Evolutionary conservation across 495 filamentous ascomycete genomes (phyloP), one percentile per base, ranked within the genome.

Genomic region (Tetracladium setigerum): DNA sequence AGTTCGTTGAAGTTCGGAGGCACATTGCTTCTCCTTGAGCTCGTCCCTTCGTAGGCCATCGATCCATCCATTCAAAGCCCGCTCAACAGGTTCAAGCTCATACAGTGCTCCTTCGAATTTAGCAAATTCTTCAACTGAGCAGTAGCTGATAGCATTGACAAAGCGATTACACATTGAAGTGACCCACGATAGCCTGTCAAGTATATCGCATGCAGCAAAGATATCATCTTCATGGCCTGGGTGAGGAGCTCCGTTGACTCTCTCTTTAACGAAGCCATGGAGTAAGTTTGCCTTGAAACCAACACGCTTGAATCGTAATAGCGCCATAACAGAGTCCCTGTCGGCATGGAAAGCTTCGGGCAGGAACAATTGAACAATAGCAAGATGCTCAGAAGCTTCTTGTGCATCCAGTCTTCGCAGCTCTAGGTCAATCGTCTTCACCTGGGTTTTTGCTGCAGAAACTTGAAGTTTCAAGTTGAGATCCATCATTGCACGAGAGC

Each of bases 401-500:
- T 91, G 85, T 2, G 89, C 87, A 52, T 95, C 87, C 64, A 98
- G 79, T 50, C 84, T 84, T 27, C 82, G 75, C 17, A 97, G 71
- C 61, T 97, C 94, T 6, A 95, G 70, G 55, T 96, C 90, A 46
- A 97, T 91, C 0, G 88, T 89, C 62, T 92, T 96, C 55, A 86
- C 83, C 62, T 95, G 90, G 2, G 89, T 81, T 67, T 95, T 96
- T 11, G 86, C 75, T 17, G 87, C 88, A 10, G 89, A 91, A 32
- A 82, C 75, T 56, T 95, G 90, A 30, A 98, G 78, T 57, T 92
- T 90, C 77, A 90, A 76, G 64, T 95, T 97, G 35, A 98, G 74
- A 62, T 98, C 89, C 77, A 94, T 82, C 87, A 97, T 95, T 16
- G 88, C 87, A 42, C 88, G 77, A 30, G 90, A 95, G 27, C 88